phyloP scores from a whole-genome alignment of 495 filamentous ascomycete species.

The Bryoglossum gracile region DNA sequence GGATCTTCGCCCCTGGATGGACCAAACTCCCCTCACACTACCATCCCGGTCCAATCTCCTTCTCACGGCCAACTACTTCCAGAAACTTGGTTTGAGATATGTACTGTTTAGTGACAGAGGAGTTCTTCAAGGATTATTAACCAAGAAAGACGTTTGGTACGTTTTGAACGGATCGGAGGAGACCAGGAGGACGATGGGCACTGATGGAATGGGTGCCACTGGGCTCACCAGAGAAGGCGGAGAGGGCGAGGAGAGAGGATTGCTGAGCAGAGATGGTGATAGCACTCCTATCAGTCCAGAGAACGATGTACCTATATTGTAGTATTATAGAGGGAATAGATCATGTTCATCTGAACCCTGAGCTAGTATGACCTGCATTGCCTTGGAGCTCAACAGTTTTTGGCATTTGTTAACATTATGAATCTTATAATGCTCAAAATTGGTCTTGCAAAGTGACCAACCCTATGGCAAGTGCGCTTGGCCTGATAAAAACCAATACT shows the following conservation, averaged over 20 bases:
- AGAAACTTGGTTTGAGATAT: slow-evolving; percentile 85
- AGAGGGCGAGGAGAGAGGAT: slow-evolving; percentile 42
- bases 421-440: no score
- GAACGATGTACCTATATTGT: slow-evolving; percentile 19
- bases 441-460: no score
- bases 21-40: slow-evolving; percentile 92
- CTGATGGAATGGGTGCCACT: slow-evolving; percentile 11
- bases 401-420: no score
- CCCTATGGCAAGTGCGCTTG: no score
- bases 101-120: slow-evolving; percentile 81
- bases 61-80: slow-evolving; percentile 83
- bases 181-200: slow-evolving; percentile 27
- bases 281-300: slow-evolving; percentile 21
- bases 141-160: slow-evolving; percentile 98
- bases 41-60: slow-evolving; percentile 65
- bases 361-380: not conserved
- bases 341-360: not conserved
- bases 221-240: slow-evolving; percentile 34
- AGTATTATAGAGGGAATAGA: slow-evolving; percentile 3
- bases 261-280: slow-evolving; percentile 39
- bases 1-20: slow-evolving; percentile 94
- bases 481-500: no score
- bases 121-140: slow-evolving; percentile 74
- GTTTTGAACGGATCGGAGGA: slow-evolving; percentile 77
- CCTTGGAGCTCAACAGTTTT: no score